A percentile compares a stretch with the other conserved stretches of the same genome.
Conservation (phyloP, 148 eudicot genomes). For the Vaccinium vitisidaea region DNA sequence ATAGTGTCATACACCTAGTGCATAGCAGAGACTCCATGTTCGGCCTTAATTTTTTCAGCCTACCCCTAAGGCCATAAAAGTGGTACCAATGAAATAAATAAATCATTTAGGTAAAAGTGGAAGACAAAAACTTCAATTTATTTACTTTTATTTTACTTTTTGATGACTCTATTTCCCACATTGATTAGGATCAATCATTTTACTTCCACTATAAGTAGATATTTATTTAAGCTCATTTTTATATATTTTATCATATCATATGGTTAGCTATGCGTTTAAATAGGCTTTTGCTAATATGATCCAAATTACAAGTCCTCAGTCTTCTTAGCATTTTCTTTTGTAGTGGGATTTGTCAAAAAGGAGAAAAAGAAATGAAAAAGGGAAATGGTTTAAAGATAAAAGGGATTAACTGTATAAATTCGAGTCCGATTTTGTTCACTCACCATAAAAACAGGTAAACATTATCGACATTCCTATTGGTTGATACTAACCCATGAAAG, state of each 20-base stretch:
- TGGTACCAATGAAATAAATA: not conserved
- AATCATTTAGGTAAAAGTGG: not conserved
- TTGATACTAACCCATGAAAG: too few relatives aligned
- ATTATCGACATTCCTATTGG: too few relatives aligned
- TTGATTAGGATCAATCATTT: constrained; percentile 4
- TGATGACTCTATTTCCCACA: not conserved
- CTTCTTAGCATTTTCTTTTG: not conserved
- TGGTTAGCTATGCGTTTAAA: not conserved
- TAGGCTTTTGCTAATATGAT: not conserved
- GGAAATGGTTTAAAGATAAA: too few relatives aligned
- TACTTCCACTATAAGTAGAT: too few relatives aligned
- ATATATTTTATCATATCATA: not conserved
- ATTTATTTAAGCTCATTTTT: not conserved
- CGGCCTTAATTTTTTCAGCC: not conserved
- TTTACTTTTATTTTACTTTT: not conserved
- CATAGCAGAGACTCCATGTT: too few relatives aligned
- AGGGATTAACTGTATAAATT: too few relatives aligned
- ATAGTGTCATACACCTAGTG: too few relatives aligned
- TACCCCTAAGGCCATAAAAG: not conserved
- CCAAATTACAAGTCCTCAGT: not conserved
- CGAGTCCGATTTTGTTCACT: too few relatives aligned
- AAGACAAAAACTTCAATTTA: not conserved
- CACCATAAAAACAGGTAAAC: too few relatives aligned
- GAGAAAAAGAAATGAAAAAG: too few relatives aligned
- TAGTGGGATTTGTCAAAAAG: too few relatives aligned